phyloP scores from a whole-genome alignment of 2,329 filamentous ascomycete genomes.

The Zymoseptoria crescenta region DNA sequence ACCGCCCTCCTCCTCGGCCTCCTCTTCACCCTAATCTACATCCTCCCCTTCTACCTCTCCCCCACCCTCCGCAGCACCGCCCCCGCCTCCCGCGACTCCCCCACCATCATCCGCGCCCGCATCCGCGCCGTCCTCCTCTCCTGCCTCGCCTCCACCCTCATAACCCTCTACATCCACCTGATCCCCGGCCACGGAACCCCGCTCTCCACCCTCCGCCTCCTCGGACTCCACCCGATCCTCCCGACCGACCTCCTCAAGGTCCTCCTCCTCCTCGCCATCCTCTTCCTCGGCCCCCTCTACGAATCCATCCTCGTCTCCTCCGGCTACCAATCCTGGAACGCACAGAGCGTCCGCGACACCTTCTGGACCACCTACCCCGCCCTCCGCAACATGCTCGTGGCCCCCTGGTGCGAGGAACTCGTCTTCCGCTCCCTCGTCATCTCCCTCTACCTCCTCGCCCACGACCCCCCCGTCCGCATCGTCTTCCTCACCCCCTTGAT shows the following conservation, averaged over 20 bases:
- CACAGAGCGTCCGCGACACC: slow-evolving; percentile 42
- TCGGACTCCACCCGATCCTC: no score
- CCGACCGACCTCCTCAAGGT: slow-evolving; percentile 40
- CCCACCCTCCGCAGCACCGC: slow-evolving; percentile 69
- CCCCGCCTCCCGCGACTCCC: slow-evolving; percentile 74
- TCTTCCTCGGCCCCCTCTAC: slow-evolving; percentile 81
- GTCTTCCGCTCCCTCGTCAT: slow-evolving; percentile 85
- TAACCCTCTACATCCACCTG: slow-evolving; percentile 60
- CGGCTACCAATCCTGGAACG: slow-evolving; percentile 43
- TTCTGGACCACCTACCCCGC: slow-evolving; percentile 66
- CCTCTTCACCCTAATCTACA: slow-evolving; percentile 79
- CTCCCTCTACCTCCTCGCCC: slow-evolving; percentile 69
- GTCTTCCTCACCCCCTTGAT: slow-evolving; percentile 79
- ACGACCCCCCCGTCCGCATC: slow-evolving; percentile 47
- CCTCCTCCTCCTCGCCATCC: slow-evolving; percentile 63
- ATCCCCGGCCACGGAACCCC: slow-evolving; percentile 44
- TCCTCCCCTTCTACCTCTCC: slow-evolving; percentile 83
- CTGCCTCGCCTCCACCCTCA: slow-evolving; percentile 58
- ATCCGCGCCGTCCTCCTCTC: slow-evolving; percentile 72
- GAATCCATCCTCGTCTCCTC: slow-evolving; percentile 68
- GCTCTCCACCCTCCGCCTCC: slow-evolving; percentile 55
- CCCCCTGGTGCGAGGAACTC: slow-evolving; percentile 82
- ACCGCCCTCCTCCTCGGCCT: slow-evolving; percentile 36
- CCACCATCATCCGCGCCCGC: slow-evolving; percentile 79
- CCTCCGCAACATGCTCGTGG: slow-evolving; percentile 81